Conservation (phyloP, 108 stramenopile genomes). For the Nitzschia palea region DNA sequence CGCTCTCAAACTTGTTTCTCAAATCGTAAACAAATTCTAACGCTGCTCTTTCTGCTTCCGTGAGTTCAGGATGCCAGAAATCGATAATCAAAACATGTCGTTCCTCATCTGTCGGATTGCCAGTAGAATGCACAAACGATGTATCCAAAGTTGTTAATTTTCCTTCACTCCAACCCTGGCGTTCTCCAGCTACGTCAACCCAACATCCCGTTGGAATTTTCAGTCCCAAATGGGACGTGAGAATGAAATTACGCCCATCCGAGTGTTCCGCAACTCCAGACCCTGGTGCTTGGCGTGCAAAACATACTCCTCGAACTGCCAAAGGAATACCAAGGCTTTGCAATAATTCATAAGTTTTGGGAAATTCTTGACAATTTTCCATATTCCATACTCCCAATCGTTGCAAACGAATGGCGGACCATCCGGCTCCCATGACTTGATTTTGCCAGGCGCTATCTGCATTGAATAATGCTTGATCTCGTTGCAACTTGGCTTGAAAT, state of each 20-base stretch:
- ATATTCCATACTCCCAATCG: conserved; percentile 90
- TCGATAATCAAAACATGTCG: conserved; percentile 93
- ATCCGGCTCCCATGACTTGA: conserved; percentile 90
- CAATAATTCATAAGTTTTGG: conserved; percentile 79
- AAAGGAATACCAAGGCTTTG: conserved; percentile 79
- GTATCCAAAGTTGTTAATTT: conserved; percentile 88
- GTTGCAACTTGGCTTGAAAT: conserved; percentile 60
- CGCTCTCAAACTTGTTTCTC: conserved; percentile 85
- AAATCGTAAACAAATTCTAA: conserved; percentile 84
- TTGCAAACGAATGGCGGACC: conserved; percentile 89
- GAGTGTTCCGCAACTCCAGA: conserved; percentile 87
- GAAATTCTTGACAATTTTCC: conserved; percentile 84
- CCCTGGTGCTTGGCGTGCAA: conserved; percentile 83
- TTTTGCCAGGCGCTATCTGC: conserved; percentile 84
- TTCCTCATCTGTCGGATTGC: conserved; percentile 78
- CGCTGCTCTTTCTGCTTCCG: conserved; percentile 70
- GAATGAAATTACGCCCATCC: conserved; percentile 93
- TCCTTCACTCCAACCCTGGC: conserved; percentile 66
- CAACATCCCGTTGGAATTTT: conserved; percentile 76
- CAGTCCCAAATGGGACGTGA: conserved; percentile 89
- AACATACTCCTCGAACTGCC: conserved; percentile 94
- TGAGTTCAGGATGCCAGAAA: conserved; percentile 94
- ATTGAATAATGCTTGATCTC: conserved; percentile 43
- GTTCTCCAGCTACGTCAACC: conserved; percentile 79
- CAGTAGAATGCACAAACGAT: conserved; percentile 89